These are phyloP conservation scores for Penicillium corylophilum DNA, from an alignment of 2,329 filamentous ascomycete genomes.

Conservation along the genomic window DNA sequence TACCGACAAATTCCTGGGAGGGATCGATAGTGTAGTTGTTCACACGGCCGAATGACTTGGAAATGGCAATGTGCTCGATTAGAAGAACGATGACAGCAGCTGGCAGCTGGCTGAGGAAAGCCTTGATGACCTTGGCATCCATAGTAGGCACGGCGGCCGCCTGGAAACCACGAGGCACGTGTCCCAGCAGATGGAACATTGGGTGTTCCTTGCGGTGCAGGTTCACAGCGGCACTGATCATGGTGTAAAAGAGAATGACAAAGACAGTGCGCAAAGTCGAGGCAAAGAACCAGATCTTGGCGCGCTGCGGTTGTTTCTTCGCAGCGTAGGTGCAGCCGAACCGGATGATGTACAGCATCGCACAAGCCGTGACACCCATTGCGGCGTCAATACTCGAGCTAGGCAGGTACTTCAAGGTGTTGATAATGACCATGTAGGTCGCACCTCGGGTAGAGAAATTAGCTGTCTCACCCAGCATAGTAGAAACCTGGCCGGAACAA, in stretches of 20 bases:
- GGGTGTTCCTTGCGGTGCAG: conserved; percentile 62
- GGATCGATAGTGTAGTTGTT: conserved; percentile 97
- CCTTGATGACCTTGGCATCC: conserved; percentile 62
- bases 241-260: conserved; percentile 85
- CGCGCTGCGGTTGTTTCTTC: conserved; percentile 65
- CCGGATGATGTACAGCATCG: conserved; percentile 75
- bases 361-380: conserved; percentile 79
- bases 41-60: conserved; percentile 91
- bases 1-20: conserved; percentile 92
- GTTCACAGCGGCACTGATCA: conserved; percentile 86
- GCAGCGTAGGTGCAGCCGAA: conserved; percentile 63
- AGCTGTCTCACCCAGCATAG: conserved; percentile 71
- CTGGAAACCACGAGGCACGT: conserved; percentile 82
- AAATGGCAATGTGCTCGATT: conserved; percentile 95
- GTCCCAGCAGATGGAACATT: conserved; percentile 70
- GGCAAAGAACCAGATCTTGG: conserved; percentile 83
- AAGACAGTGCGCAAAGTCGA: conserved; percentile 88
- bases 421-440: conserved; percentile 80
- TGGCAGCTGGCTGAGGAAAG: conserved; percentile 72
- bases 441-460: conserved; percentile 69
- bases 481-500: conserved; percentile 75
- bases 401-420: conserved; percentile 71
- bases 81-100: conserved; percentile 89
- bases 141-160: conserved; percentile 72
- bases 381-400: conserved; percentile 73